These are phyloP conservation scores for Gaeumannomyces sp. DNA, from an alignment of 2,329 filamentous ascomycete genomes.

Conservation along the genomic window DNA sequence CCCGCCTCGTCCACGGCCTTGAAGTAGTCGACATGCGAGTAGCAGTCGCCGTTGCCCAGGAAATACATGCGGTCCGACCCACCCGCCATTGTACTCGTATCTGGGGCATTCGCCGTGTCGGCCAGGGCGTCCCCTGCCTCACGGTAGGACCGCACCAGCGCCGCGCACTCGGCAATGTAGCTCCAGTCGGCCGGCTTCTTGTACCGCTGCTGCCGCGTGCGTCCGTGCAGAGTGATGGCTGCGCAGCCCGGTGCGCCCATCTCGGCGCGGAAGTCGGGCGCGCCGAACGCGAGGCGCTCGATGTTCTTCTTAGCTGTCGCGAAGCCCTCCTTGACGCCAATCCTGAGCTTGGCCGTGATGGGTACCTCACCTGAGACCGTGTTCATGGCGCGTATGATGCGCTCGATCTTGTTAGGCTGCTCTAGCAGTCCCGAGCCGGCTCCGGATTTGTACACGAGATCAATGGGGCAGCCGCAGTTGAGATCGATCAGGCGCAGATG, in stretches of 20 bases:
- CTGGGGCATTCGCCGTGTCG: slow-evolving; percentile 74
- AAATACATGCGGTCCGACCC: slow-evolving; percentile 70
- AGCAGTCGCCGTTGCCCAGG: slow-evolving; percentile 93
- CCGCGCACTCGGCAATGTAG: slow-evolving; percentile 87
- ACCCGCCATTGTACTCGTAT: slow-evolving; percentile 63
- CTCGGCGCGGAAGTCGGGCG: slow-evolving; percentile 62
- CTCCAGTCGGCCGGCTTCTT: slow-evolving; percentile 87
- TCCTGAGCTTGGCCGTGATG: slow-evolving; percentile 91
- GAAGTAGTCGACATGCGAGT: slow-evolving; percentile 84
- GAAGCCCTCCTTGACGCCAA: slow-evolving; percentile 73
- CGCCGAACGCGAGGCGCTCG: slow-evolving; percentile 76
- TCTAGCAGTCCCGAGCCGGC: slow-evolving; percentile 92
- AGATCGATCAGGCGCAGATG: slow-evolving; percentile 86
- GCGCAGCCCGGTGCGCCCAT: slow-evolving; percentile 78
- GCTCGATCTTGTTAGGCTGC: slow-evolving; percentile 77
- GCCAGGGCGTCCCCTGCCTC: slow-evolving; percentile 56
- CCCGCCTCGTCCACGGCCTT: slow-evolving; percentile 67
- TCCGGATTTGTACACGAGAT: slow-evolving; percentile 82
- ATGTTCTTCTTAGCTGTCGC: slow-evolving; percentile 78
- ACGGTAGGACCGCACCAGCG: slow-evolving; percentile 76
- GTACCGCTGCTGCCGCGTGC: slow-evolving; percentile 91
- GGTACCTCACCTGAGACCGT: slow-evolving; percentile 83
- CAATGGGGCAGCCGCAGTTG: slow-evolving; percentile 96
- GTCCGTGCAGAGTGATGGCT: slow-evolving; percentile 91
- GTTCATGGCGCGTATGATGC: slow-evolving; percentile 95